Base-by-base conservation (phyloP, 768 basidiomycete genomes). In the Dendrothele bispora region DNA sequence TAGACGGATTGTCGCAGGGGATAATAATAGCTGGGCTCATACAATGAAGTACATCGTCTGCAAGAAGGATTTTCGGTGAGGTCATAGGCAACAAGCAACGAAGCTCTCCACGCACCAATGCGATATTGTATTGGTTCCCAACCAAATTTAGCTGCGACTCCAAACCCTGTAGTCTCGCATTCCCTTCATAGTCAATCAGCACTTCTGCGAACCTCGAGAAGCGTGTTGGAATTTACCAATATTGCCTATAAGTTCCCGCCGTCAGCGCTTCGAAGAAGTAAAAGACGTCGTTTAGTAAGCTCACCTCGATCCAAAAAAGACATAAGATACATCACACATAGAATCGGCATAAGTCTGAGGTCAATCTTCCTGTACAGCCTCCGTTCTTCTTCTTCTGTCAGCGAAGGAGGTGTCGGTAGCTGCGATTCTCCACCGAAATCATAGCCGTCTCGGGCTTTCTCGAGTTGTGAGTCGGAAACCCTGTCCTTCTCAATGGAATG, bases 21-120 rank as follows among this genome's bases (percentile, higher is more conserved):
- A 21, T 21, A 21, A 5, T 18, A 29, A 43, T 20, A 28, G 22
- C 15, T 22, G 18, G 15, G 11, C 1, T 63, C 81, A 46, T 56
- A 86, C 84, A 34, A 88, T 76, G 59, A 86, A 86, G 56, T 77
- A 88, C 78, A 83, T 82, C 0, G 83, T 85, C 84, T 86, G 43
- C 22, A 17, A 46, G n/a, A 24, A 22, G 15, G 29, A 34, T 11
- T 35, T 32, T 5, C 20, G 27, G 39, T 26, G 22, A 20, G 37
- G 40, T 29, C 41, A 14, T 44, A 10, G 40, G 35, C 22, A 25
- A 26, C 22, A 28, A 29, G 5, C 2, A 14, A 40, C 28, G 26
- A 14, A 46, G 20, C 3, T 18, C 22, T 21, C 4, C 7, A 58
- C 71, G 14, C 38, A 86, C 85, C 59, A 88, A 60, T 0, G 83